Base-by-base conservation (phyloP, 2,329 filamentous ascomycete genomes). In the Talaromyces sp. region DNA sequence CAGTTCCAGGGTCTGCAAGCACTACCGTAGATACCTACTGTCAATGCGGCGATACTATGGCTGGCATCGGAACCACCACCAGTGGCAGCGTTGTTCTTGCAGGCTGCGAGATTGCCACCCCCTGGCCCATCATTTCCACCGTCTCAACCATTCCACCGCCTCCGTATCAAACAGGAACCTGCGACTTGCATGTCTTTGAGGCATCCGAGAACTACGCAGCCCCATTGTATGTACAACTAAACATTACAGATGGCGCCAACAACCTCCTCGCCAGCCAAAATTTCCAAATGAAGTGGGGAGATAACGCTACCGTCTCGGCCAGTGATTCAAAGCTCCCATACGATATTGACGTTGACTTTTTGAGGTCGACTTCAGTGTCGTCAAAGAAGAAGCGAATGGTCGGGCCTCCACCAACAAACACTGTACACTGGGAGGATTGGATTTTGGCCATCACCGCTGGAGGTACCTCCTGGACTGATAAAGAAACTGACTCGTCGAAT, bases 141-240 rank as follows among this genome's bases (percentile, higher is more conserved):
- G 27, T 63, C 19, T 64, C 61, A 10, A 64, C 61, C n/a, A 64
- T 63, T 25, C 22, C 61, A 45, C 61, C 61, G 6, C 49, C 29
- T 5, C 47, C 61, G n/a, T 64, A 58, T 15, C 61, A 58, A 4
- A 64, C 61, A 43, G 61, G 61, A 5, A 47, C 34, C 7, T 64
- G 61, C 11, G 54, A 64, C 29, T 2, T 64, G 15, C 61, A 64
- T 6, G 25, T 64, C 4, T 34, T 27, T 45, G 61, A 64, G 51
- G 31, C 49, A 17, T 54, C 61, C 13, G 22, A 43, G 15, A 34
- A n/a, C 47, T 54, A 64, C 15, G 15, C 27, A 22, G 27, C 34
- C 3, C 51, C 61, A 13, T 31, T 64, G 43, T 45, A 45, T 27
- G 61, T 64, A 29, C 51, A 58, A 10, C 13, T 64, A 1, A 58